Percentiles rank a stretch among this genome's conserved stretches.
Conservation (phyloP, 192 early-diverging fungal species). For the Coemansia sp. region DNA sequence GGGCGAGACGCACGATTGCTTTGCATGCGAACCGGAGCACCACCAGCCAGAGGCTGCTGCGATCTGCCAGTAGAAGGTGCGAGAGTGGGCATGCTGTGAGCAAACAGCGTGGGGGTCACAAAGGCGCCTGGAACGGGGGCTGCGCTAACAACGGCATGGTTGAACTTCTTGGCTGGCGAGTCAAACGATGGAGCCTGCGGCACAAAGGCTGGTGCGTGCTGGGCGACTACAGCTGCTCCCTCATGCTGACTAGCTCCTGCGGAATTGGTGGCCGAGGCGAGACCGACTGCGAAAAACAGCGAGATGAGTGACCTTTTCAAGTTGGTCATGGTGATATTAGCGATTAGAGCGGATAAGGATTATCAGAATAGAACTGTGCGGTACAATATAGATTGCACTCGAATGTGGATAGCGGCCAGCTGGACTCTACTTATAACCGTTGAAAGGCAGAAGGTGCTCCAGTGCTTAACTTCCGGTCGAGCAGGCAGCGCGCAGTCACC, state of each 20-base stretch:
- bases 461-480: background rate
- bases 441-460: background rate
- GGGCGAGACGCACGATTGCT: no score
- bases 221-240: background rate
- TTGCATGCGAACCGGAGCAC: background rate
- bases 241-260: background rate
- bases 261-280: slow-evolving; percentile 22
- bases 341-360: background rate
- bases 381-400: background rate
- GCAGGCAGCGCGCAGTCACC: background rate
- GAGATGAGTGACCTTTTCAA: slow-evolving; percentile 34
- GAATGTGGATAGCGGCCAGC: background rate
- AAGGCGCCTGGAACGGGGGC: slow-evolving; percentile 8
- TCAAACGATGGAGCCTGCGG: background rate
- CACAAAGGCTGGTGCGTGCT: background rate
- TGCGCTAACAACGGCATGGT: background rate
- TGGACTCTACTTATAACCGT: background rate
- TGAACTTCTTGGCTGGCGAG: background rate
- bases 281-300: slow-evolving; percentile 34
- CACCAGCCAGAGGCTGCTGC: background rate
- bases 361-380: background rate
- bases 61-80: background rate
- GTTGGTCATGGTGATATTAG: slow-evolving; percentile 18
- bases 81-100: slow-evolving; percentile 6
- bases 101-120: slow-evolving; percentile 14